Percentiles rank a stretch among this genome's conserved stretches.
Conservation (phyloP, 2,329 filamentous ascomycete species). For the Laburnicola sp. region DNA sequence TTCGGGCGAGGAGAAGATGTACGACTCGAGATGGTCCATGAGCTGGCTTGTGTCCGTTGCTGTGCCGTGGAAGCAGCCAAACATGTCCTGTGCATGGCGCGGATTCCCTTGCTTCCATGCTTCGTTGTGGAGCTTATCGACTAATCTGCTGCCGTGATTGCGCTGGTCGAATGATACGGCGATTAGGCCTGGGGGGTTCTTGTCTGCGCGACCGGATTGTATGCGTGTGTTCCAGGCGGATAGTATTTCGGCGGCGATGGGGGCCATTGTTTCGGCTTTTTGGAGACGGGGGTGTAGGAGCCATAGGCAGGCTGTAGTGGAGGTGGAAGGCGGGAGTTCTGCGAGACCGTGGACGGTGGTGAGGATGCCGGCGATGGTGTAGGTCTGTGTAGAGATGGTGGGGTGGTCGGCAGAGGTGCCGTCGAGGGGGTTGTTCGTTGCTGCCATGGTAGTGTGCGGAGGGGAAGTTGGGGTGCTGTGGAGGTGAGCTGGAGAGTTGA, state of each 20-base stretch:
- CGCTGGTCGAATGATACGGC: conserved; percentile 88
- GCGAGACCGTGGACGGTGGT: conserved; percentile 79
- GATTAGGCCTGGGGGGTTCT: conserved; percentile 63
- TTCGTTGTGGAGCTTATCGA: conserved; percentile 70
- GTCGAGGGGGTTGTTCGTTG: conserved; percentile 43
- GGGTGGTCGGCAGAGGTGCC: conserved; percentile 32
- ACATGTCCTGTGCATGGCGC: conserved; percentile 90
- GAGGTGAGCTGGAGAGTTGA: background rate
- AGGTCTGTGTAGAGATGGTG: conserved; percentile 64
- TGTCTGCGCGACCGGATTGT: conserved; percentile 32
- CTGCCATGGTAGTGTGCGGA: conserved; percentile 30
- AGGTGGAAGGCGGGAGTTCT: conserved; percentile 64
- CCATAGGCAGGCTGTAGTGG: conserved; percentile 78
- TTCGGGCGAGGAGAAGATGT: conserved; percentile 61
- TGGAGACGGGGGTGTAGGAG: conserved; percentile 80
- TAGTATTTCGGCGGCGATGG: conserved; percentile 70
- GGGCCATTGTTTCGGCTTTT: conserved; percentile 72
- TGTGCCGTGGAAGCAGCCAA: conserved; percentile 72
- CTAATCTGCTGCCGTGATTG: conserved; percentile 79
- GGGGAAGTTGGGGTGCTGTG: background rate
- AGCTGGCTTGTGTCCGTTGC: conserved; percentile 74
- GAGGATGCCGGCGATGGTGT: conserved; percentile 76
- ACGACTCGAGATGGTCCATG: conserved; percentile 76
- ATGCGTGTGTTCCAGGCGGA: conserved; percentile 64
- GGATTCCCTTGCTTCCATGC: conserved; percentile 79